Conservation (phyloP, 2,329 filamentous ascomycete species). For the Paraphaeosphaeria minitans region DNA sequence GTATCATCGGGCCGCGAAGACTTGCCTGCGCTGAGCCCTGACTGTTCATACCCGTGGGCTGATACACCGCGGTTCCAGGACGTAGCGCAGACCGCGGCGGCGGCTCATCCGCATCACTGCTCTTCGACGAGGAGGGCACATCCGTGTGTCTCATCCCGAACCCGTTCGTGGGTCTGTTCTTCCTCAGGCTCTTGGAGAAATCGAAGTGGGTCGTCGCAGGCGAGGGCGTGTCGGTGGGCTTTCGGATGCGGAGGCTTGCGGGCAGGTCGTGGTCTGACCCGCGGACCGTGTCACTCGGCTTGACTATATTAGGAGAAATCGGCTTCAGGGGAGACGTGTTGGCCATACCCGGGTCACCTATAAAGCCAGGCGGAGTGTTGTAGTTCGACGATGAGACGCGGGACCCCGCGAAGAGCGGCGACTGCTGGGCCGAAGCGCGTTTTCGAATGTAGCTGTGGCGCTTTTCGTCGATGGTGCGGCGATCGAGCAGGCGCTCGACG, state of each 20-base stretch:
- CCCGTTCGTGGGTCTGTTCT: conserved; percentile 21
- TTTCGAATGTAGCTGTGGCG: conserved; percentile 51
- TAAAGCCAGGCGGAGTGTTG: conserved; percentile 27
- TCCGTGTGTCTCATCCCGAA: conserved; percentile 21
- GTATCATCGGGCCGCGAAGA: conserved; percentile 27
- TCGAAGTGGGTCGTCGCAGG: conserved; percentile 14
- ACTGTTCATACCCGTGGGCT: conserved; percentile 14
- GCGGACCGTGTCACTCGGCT: conserved; percentile 24
- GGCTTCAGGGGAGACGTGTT: conserved; percentile 15
- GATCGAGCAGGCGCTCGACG: conserved; percentile 32
- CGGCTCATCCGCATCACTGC: conserved; percentile 22
- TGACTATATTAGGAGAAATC: conserved; percentile 21
- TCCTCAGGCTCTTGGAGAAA: conserved; percentile 34
- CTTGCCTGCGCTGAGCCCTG: conserved; percentile 27
- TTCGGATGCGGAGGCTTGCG: conserved; percentile 16
- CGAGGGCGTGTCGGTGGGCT: conserved; percentile 20
- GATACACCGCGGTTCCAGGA: conserved; percentile 21
- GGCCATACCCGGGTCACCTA: conserved; percentile 17
- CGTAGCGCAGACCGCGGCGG: conserved; percentile 19
- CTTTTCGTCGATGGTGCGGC: conserved; percentile 47
- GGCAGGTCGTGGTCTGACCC: conserved; percentile 13
- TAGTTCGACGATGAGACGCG: conserved; percentile 40
- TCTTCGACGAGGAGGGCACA: conserved; percentile 4
- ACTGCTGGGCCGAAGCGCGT: conserved; percentile 44
- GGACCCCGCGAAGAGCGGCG: conserved; percentile 48